Evolutionary conservation across 1,284 basidiomycete genomes (phyloP), one percentile per base, ranked within the genome.

Genomic region (Entoloma clypeatum): DNA sequence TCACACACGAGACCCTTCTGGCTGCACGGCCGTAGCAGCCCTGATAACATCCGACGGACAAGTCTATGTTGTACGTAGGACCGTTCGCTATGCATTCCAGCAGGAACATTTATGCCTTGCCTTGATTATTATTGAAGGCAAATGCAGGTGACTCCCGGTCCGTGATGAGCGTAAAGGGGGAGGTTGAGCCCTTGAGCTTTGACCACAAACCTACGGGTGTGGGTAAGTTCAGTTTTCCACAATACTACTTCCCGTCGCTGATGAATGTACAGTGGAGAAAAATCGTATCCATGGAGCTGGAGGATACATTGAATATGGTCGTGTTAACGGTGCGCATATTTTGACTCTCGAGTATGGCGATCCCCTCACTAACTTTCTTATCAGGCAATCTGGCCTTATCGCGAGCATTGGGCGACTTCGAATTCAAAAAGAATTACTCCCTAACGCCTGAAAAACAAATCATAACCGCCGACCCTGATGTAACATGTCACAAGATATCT

Each of bases 91-190:
- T 28, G 21, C 23, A 43, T 43, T 31, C 13, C 18, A 17, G 19
- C 16, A 4, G n/a, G 7, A 37, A 17, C 32, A 8, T 31, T 26
- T 32, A 30, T 23, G 27, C 22, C 21, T 51, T 16, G 44, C 25
- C 42, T 30, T 44, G 38, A 51, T 48, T 36, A 47, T 19, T 28
- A 39, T n/a, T 44, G 11, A 52, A 95, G 92, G 96, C 96, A 25
- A 99, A 99, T 61, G 92, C 96, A 10, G 96, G 96, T 35, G 96
- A 99, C 67, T 99, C 96, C 11, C 75, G 96, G 55, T 85, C 87
- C 19, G 92, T 99, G n/a, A 72, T 99, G 43, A 80, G 85, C 36
- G 68, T 89, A 50, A 86, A 85, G 54, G 96, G 96, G 11, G 76
- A 83, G 55, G 92, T 81, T 5, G 88, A 94, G 60, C 77, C 89